Percentiles rank a stretch among this genome's conserved stretches.
These are phyloP conservation scores for Trichophyton mentagrophytes DNA, from an alignment of 2,329 filamentous ascomycete genomes.

Conservation along the genomic window DNA sequence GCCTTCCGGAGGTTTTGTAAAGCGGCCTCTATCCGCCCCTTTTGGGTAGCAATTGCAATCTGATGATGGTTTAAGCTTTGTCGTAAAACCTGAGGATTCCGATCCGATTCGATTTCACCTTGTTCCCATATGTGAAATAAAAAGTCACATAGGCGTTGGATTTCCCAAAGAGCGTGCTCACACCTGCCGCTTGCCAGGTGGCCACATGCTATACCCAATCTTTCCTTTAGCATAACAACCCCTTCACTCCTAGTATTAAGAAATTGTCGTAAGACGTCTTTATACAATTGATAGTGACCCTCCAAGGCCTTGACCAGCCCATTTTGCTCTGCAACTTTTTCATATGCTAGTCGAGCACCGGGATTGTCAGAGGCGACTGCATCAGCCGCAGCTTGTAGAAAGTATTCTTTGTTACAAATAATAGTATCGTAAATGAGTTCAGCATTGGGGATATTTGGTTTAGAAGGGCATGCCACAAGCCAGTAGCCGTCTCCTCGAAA, in stretches of 20 bases:
- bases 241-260: not conserved
- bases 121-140: not conserved
- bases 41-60: not conserved
- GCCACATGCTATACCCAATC: not conserved
- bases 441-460: not conserved
- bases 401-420: not conserved
- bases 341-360: not conserved
- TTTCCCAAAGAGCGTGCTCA: not conserved
- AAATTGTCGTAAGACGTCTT: not conserved
- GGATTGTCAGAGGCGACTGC: not conserved
- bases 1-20: not conserved
- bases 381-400: not conserved
- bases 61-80: not conserved
- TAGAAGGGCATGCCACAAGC: not conserved
- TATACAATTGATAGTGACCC: not conserved
- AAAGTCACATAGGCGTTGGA: not conserved
- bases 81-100: not conserved
- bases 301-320: not conserved
- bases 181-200: not conserved
- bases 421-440: not conserved
- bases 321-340: not conserved
- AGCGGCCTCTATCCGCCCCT: not conserved
- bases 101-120: not conserved
- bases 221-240: not conserved
- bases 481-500: not conserved